Percentiles rank a stretch among this genome's conserved stretches.
Conservation (phyloP, 164 flowering plant genomes). For the Aristolochia contorta region DNA sequence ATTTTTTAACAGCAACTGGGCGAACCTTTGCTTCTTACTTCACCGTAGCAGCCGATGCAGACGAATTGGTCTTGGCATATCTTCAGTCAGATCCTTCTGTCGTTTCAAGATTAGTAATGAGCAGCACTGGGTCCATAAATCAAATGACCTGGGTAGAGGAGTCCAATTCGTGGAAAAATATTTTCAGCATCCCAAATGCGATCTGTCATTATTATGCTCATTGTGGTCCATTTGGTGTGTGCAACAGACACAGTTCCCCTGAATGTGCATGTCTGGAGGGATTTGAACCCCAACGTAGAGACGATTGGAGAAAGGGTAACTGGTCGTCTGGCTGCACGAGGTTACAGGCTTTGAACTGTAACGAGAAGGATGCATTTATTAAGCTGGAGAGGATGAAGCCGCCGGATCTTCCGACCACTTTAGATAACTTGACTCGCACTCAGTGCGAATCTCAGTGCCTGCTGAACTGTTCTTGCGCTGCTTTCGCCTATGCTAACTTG, state of each 20-base stretch:
- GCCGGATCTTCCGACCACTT: background rate
- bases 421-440: background rate
- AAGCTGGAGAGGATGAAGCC: background rate
- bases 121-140: background rate
- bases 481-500: background rate
- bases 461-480: background rate
- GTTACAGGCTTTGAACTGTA: background rate
- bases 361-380: background rate
- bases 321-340: background rate
- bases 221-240: slow-evolving; percentile 11
- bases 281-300: background rate
- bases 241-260: slow-evolving; percentile 1
- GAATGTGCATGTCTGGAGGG: slow-evolving; percentile 17
- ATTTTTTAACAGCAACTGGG: background rate
- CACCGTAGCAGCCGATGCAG: background rate
- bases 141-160: background rate
- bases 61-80: background rate
- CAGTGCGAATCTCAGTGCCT: background rate
- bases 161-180: background rate
- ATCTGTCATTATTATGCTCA: background rate
- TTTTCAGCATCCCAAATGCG: background rate
- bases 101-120: background rate
- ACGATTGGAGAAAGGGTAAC: background rate
- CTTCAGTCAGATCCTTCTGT: background rate
- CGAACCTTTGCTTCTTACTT: background rate